A percentile compares a stretch with the other conserved stretches of the same genome.
Evolutionary conservation across 2,329 filamentous ascomycete species (phyloP).

Genomic region (Cryphonectria nitschkei): DNA sequence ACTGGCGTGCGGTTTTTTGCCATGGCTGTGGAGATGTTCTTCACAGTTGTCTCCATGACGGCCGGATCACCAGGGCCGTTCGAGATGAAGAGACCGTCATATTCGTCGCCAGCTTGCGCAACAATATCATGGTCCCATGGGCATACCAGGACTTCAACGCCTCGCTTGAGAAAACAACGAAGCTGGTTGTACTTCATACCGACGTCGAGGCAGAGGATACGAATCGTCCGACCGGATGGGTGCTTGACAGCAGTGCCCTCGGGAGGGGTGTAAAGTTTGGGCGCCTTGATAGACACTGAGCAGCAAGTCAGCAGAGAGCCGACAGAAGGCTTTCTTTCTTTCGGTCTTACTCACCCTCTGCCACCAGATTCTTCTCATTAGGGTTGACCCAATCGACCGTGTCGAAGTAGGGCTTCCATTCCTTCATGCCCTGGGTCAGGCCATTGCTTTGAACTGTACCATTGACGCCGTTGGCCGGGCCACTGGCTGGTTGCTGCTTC

Average conservation of each 20-base stretch:
- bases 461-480: conserved; percentile 43
- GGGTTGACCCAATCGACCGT: conserved; percentile 87
- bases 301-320: conserved; percentile 44
- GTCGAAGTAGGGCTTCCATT: conserved; percentile 69
- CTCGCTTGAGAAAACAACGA: conserved; percentile 86
- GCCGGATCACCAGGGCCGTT: conserved; percentile 97
- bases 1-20: conserved; percentile 81
- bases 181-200: conserved; percentile 99
- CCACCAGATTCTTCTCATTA: conserved; percentile 89
- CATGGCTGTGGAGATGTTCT: conserved; percentile 77
- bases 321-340: conserved; percentile 28
- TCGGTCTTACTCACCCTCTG: conserved; percentile 73
- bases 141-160: conserved; percentile 91
- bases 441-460: conserved; percentile 42
- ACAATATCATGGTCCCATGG: conserved; percentile 96
- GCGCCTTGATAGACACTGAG: conserved; percentile 83
- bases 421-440: conserved; percentile 43
- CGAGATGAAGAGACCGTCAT: conserved; percentile 96
- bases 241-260: conserved; percentile 75
- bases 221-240: conserved; percentile 83
- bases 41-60: conserved; percentile 77
- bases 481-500: conserved; percentile 55
- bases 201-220: conserved; percentile 92
- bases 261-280: conserved; percentile 82
- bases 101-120: conserved; percentile 74